phyloP scores from a whole-genome alignment of 1,139 yeast genomes.

The Yamadazyma dendronema region DNA sequence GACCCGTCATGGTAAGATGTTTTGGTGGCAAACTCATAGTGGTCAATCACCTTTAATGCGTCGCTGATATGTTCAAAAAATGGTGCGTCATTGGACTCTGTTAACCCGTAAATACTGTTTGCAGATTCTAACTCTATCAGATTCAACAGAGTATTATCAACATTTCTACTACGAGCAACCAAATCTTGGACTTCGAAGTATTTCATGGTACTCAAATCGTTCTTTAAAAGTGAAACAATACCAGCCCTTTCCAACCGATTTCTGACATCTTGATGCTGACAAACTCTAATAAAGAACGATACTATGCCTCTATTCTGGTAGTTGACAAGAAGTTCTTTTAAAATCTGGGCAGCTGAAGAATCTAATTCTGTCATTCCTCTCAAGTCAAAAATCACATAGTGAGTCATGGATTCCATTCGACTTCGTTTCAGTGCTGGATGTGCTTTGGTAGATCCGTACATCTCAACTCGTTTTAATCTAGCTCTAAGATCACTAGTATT shows the following conservation, averaged over 20 bases:
- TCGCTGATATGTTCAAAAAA: slow-evolving; percentile 42
- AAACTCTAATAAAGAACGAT: slow-evolving; percentile 66
- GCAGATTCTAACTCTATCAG: slow-evolving; percentile 12
- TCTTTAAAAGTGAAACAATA: slow-evolving; percentile 24
- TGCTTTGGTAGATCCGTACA: slow-evolving; percentile 77
- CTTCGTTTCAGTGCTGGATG: slow-evolving; percentile 78
- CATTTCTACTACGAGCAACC: background rate
- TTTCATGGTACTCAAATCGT: slow-evolving; percentile 27
- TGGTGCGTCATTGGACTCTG: slow-evolving; percentile 29
- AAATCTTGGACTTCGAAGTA: slow-evolving; percentile 26
- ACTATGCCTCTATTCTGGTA: slow-evolving; percentile 57
- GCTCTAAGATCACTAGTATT: slow-evolving; percentile 81
- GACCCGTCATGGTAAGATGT: no score
- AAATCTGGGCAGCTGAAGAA: slow-evolving; percentile 81
- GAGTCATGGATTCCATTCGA: slow-evolving; percentile 54
- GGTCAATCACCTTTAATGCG: slow-evolving; percentile 42
- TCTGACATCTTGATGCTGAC: slow-evolving; percentile 35
- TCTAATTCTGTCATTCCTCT: slow-evolving; percentile 87
- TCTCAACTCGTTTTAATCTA: slow-evolving; percentile 73
- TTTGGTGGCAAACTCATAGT: slow-evolving; percentile 33
- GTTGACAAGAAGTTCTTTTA: slow-evolving; percentile 56
- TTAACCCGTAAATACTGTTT: slow-evolving; percentile 22
- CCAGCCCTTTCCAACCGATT: slow-evolving; percentile 33
- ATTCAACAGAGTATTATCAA: slow-evolving; percentile 1
- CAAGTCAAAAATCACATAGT: slow-evolving; percentile 74